Evolutionary conservation across 164 flowering plant genomes (phyloP), one percentile per base, ranked within the genome.

Genomic region (Kalanchoe fedtschenkoi): DNA sequence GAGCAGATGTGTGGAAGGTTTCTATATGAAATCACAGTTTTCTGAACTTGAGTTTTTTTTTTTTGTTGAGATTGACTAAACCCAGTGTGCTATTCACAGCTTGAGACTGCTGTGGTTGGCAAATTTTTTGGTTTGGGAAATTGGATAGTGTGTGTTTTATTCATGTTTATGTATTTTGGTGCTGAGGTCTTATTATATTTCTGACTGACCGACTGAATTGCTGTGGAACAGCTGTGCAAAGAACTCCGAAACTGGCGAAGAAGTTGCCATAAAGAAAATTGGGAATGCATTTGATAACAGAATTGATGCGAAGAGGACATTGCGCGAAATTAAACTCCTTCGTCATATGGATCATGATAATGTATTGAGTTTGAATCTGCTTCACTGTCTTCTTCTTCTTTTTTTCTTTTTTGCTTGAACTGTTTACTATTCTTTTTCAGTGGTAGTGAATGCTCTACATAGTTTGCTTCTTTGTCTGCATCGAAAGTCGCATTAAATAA

Each of bases 301-400:
- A 69, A 82, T 87, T 53, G 88, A 87, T 79, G 95, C 90, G 10
- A 87, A 87, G 65, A 71, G 95, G 71, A 85, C 88, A 17, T 78
- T 87, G 58, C 82, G 90, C 1, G 95, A 87, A 76, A 85, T 87
- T 71, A 87, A 87, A 58, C 89, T 87, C 35, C 87, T 87, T 19
- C 61, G 76, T 64, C 95, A 87, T 64, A 77, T 87, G 91, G 84
- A 83, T 63, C 95, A 87, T 69, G 91, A 83, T 17, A 87, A 87
- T 78, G 95, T 87, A 78, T 13, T 15, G 14, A 35, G n/a, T n/a
- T n/a, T n/a, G n/a, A n/a, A n/a, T n/a, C 41, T 30, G 14, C 39
- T 58, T 33, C 6, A 42, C 46, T 42, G 46, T 42, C 1, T 42
- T 19, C 46, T 13, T 42, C 1, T 10, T 30, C 6, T 16, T 33